Evolutionary conservation across 352 stramenopile genomes (phyloP).

Genomic region (Globisporangium rhizosaccharum): DNA sequence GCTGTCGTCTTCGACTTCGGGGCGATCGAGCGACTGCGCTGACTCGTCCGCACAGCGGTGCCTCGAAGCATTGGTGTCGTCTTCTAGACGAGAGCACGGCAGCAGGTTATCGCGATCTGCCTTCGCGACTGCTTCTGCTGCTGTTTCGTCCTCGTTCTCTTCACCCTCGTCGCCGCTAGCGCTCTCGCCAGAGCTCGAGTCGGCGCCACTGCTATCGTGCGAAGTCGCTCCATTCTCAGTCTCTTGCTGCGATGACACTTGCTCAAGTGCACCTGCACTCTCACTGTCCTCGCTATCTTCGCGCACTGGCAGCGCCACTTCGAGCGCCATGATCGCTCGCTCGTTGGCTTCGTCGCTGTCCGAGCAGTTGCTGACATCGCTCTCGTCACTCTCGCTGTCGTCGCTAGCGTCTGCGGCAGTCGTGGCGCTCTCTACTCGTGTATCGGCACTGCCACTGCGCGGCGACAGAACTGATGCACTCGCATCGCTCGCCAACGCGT

Average conservation of each 20-base stretch:
- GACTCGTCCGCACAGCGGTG: neutral
- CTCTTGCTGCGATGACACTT: neutral
- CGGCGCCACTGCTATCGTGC: neutral
- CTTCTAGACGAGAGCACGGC: too few relatives aligned
- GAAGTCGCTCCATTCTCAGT: neutral
- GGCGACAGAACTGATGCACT: neutral
- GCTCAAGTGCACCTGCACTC: neutral
- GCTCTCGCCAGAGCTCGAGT: neutral
- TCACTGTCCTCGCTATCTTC: neutral
- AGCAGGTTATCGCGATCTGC: neutral
- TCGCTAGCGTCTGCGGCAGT: neutral
- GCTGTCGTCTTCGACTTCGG: constrained; percentile 10
- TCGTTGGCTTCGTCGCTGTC: constrained; percentile 55
- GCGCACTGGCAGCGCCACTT: constrained; percentile 14
- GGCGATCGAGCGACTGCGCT: neutral
- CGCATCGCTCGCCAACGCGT: too few relatives aligned
- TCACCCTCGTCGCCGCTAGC: constrained; percentile 3
- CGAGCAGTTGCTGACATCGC: constrained; percentile 67
- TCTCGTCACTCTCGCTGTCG: constrained; percentile 42
- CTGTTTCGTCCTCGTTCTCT: neutral
- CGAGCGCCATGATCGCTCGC: constrained; percentile 42
- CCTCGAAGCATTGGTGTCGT: too few relatives aligned
- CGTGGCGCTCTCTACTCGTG: constrained; percentile 4
- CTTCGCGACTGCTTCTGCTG: neutral
- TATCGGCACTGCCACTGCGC: neutral